Conservation (phyloP, 441 rosid genomes). For the Populus hybrid region DNA sequence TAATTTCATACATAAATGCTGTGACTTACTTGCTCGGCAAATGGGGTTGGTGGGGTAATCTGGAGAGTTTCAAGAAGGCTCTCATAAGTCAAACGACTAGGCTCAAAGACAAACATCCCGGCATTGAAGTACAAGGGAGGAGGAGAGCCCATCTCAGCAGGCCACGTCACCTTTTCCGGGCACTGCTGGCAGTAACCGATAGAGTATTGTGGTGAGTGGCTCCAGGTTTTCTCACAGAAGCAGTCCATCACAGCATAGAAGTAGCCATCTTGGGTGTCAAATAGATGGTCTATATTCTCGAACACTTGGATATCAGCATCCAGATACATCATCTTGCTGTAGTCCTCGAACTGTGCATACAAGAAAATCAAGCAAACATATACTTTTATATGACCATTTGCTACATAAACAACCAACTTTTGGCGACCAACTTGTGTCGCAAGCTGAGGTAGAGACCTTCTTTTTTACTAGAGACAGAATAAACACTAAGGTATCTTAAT, state of each 20-base stretch:
- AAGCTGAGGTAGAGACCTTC: constrained; percentile 5
- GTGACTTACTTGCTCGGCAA: constrained; percentile 73
- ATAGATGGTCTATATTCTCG: constrained; percentile 63
- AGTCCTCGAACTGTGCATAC: constrained; percentile 58
- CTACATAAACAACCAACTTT: no score
- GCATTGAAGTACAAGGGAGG: constrained; percentile 77
- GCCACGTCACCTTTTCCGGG: constrained; percentile 59
- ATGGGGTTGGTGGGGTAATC: constrained; percentile 50
- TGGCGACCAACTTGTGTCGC: background rate
- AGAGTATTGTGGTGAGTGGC: constrained; percentile 48
- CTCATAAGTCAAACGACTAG: constrained; percentile 38
- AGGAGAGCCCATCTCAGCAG: constrained; percentile 45
- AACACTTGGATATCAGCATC: constrained; percentile 83
- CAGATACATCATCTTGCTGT: constrained; percentile 66
- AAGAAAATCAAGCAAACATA: background rate
- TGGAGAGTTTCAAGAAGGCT: constrained; percentile 42
- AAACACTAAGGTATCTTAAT: no score
- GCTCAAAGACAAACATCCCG: constrained; percentile 71
- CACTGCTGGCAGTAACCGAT: constrained; percentile 74
- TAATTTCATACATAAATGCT: no score
- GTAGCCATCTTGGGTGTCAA: constrained; percentile 46
- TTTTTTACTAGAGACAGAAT: no score
- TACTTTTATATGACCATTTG: background rate
- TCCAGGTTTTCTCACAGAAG: constrained; percentile 79
- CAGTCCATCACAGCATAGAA: constrained; percentile 71